Evolutionary conservation across 192 early-diverging fungal genomes (phyloP).

Genomic region (Paraglomus brasilianum): DNA sequence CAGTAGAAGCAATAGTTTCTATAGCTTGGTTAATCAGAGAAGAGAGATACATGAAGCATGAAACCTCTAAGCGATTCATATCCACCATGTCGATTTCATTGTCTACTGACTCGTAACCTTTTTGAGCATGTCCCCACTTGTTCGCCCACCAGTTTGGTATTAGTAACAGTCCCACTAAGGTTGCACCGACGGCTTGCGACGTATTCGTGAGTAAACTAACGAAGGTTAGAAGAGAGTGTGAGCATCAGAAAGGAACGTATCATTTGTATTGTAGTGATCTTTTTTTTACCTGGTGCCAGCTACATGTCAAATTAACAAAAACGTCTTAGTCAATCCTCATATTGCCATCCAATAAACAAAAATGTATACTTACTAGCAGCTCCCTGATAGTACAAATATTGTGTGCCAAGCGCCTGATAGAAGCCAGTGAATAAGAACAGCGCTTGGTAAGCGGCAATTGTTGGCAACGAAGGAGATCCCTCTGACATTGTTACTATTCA

Average conservation of each 20-base stretch:
- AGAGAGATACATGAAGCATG: no score
- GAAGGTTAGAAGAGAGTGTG: no score
- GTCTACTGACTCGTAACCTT: neutral
- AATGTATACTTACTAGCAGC: conserved; percentile 52
- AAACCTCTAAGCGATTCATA: neutral
- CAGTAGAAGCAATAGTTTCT: no score
- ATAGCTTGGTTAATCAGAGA: no score
- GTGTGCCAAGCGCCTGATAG: conserved; percentile 50
- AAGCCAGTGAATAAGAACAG: conserved; percentile 53
- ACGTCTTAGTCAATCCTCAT: neutral
- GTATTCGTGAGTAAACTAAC: conserved; percentile 25
- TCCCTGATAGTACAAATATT: conserved; percentile 60
- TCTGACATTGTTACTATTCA: no score
- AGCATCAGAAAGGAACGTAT: neutral
- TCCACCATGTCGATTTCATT: conserved; percentile 4
- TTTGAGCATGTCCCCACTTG: neutral
- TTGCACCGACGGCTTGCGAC: conserved; percentile 41
- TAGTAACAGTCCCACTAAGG: conserved; percentile 38
- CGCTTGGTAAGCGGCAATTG: conserved; percentile 45
- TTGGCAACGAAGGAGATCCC: neutral
- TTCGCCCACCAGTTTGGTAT: conserved; percentile 34
- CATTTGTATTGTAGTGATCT: neutral
- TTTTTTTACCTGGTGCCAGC: conserved; percentile 20
- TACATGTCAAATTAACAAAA: conserved; percentile 1
- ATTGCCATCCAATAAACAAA: neutral